These are phyloP conservation scores for Rugonectria rugulosa DNA, from an alignment of 2,329 filamentous ascomycete genomes.

Conservation along the genomic window DNA sequence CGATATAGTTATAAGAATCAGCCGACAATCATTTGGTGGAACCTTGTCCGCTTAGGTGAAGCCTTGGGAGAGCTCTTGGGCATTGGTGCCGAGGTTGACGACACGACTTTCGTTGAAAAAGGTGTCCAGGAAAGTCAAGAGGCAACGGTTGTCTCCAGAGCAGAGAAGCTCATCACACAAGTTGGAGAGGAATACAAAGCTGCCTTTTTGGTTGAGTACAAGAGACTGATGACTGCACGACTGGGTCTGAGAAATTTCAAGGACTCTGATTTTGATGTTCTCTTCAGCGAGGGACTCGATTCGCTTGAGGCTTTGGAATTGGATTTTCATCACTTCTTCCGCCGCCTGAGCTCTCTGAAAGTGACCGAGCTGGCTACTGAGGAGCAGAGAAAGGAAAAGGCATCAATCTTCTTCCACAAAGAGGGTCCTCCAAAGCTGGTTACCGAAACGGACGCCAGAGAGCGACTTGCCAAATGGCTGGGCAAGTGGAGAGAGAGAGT, in stretches of 20 bases:
- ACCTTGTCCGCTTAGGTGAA: constrained; percentile 90
- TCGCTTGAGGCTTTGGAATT: constrained; percentile 81
- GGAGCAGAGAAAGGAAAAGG: constrained; percentile 66
- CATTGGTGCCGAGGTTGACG: constrained; percentile 75
- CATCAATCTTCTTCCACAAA: constrained; percentile 79
- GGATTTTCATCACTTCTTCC: constrained; percentile 95
- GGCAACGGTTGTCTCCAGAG: constrained; percentile 75
- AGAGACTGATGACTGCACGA: constrained; percentile 79
- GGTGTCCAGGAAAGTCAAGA: constrained; percentile 72
- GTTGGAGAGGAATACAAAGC: constrained; percentile 87
- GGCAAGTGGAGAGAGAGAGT: constrained; percentile 77
- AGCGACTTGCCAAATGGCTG: constrained; percentile 79
- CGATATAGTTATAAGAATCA: constrained; percentile 95
- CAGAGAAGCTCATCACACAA: constrained; percentile 82
- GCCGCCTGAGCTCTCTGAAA: constrained; percentile 72
- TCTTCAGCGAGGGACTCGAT: constrained; percentile 86
- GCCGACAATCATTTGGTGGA: constrained; percentile 98
- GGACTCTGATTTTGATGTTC: constrained; percentile 76
- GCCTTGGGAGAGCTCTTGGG: constrained; percentile 88
- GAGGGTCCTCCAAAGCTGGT: constrained; percentile 69
- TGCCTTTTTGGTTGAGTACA: constrained; percentile 90
- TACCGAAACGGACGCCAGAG: constrained; percentile 69
- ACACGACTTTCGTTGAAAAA: constrained; percentile 71
- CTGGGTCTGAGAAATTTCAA: constrained; percentile 77
- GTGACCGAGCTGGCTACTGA: constrained; percentile 70